These are phyloP conservation scores for Alternaria sp. DNA, from an alignment of 2,329 filamentous ascomycete species.

Conservation along the genomic window DNA sequence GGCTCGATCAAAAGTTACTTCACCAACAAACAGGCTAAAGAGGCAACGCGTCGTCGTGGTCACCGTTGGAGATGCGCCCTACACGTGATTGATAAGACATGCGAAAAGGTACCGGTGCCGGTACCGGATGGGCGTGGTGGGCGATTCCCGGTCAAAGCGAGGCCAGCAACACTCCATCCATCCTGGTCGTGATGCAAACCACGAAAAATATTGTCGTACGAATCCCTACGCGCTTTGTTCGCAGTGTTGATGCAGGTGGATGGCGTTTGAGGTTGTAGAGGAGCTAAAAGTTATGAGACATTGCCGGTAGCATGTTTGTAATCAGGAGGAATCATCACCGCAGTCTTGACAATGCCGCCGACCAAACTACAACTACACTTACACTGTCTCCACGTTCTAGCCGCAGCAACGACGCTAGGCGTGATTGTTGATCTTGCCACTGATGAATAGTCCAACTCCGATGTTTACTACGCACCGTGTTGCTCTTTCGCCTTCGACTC, in stretches of 20 bases:
- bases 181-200: background rate
- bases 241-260: background rate
- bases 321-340: background rate
- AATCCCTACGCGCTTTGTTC: background rate
- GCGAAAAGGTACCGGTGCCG: background rate
- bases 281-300: background rate
- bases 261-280: background rate
- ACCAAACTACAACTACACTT: background rate
- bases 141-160: background rate
- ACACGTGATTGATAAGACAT: background rate
- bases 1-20: background rate
- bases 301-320: background rate
- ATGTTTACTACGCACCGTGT: too few relatives aligned
- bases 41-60: background rate
- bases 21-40: background rate
- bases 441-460: too few relatives aligned
- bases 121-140: background rate
- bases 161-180: fast-evolving
- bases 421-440: background rate
- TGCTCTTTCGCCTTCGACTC: too few relatives aligned
- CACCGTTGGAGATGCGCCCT: background rate
- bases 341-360: background rate
- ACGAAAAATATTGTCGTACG: background rate
- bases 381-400: background rate
- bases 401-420: background rate